phyloP scores from a whole-genome alignment of 768 basidiomycete genomes.

The Mycena floridula region DNA sequence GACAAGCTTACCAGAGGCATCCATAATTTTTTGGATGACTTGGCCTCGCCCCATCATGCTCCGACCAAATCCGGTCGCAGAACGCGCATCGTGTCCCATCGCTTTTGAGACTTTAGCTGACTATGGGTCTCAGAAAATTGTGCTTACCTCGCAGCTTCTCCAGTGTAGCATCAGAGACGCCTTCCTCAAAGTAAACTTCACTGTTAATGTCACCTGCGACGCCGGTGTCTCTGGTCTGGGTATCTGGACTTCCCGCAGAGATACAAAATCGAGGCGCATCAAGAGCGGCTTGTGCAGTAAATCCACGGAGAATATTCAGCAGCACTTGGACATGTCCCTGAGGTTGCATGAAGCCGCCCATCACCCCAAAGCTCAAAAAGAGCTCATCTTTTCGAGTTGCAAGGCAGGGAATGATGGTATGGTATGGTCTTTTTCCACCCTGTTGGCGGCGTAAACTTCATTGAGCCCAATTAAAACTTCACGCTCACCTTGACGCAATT shows the following conservation, averaged over 20 bases:
- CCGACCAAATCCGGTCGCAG: slow-evolving; percentile 53
- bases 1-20: slow-evolving; percentile 62
- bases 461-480: neutral
- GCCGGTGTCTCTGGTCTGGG: slow-evolving; percentile 36
- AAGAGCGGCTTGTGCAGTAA: slow-evolving; percentile 81
- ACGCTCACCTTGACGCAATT: slow-evolving; percentile 66
- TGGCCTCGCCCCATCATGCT: slow-evolving; percentile 79
- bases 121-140: neutral
- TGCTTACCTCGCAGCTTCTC: slow-evolving; percentile 58
- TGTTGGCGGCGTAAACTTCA: no score
- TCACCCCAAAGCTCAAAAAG: slow-evolving; percentile 85
- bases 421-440: slow-evolving; percentile 82
- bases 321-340: slow-evolving; percentile 96
- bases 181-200: slow-evolving; percentile 87
- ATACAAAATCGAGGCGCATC: slow-evolving; percentile 97
- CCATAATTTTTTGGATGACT: slow-evolving; percentile 76
- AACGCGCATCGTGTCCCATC: slow-evolving; percentile 85
- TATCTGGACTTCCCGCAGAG: slow-evolving; percentile 71
- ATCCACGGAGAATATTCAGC: slow-evolving; percentile 84
- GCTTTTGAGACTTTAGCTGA: slow-evolving; percentile 29
- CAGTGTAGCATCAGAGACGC: slow-evolving; percentile 57
- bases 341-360: slow-evolving; percentile 94
- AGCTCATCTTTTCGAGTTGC: slow-evolving; percentile 74
- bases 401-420: slow-evolving; percentile 92
- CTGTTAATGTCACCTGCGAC: slow-evolving; percentile 69